Percentiles rank a stretch among this genome's conserved stretches.
phyloP scores from a whole-genome alignment of 1,139 yeast species.

The Geotrichum histeridarum region DNA sequence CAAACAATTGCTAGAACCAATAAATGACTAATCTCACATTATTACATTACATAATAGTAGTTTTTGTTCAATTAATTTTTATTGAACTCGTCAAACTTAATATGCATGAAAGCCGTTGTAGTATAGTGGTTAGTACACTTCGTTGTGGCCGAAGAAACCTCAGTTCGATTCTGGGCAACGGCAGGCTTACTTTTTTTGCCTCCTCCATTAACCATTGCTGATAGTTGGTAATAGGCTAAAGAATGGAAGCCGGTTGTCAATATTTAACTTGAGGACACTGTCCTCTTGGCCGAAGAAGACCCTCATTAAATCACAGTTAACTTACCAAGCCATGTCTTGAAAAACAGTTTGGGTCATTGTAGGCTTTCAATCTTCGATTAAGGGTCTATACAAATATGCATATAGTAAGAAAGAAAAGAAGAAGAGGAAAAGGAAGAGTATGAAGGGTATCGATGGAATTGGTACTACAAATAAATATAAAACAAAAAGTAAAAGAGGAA shows the following conservation, averaged over 20 bases:
- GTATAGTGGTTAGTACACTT: slow-evolving; percentile 45
- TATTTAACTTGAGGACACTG: too few species aligned
- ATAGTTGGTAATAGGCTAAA: background rate
- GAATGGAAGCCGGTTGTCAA: too few species aligned
- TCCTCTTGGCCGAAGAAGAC: too few species aligned
- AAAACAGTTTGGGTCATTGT: too few species aligned
- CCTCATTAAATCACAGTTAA: too few species aligned
- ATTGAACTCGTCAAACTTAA: background rate
- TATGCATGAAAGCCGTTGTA: slow-evolving; percentile 36
- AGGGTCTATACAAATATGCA: too few species aligned
- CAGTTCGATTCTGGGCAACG: slow-evolving; percentile 45
- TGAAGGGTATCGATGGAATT: slow-evolving; percentile 1
- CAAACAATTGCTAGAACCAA: too few species aligned
- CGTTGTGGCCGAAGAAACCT: slow-evolving; percentile 46
- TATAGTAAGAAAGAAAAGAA: background rate
- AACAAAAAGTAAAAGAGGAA: background rate
- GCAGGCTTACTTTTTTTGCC: slow-evolving; percentile 31
- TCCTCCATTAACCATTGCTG: too few species aligned
- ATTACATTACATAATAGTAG: too few species aligned
- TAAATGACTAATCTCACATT: too few species aligned
- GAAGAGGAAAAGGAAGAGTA: background rate
- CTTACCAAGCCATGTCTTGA: too few species aligned
- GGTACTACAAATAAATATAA: background rate
- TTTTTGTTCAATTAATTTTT: too few species aligned
- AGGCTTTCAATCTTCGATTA: background rate